phyloP scores from a whole-genome alignment of 805 yeast genomes.

The Candida caryicola region DNA sequence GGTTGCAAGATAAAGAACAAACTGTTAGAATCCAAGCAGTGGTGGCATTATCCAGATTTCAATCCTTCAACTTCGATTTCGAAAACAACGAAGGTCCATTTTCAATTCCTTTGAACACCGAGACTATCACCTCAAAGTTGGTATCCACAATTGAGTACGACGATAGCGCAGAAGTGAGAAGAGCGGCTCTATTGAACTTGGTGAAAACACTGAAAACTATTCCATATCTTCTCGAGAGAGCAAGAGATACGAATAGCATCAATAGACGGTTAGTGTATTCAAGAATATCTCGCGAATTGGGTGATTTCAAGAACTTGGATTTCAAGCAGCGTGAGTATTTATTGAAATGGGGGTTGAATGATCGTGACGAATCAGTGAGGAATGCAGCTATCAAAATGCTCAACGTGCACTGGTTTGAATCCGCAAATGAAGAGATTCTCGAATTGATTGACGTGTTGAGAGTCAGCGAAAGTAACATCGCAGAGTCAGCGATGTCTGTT shows the following conservation, averaged over 20 bases:
- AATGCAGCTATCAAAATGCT: constrained; percentile 72
- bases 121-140: constrained; percentile 8
- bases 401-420: constrained; percentile 66
- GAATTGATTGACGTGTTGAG: constrained; percentile 70
- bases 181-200: constrained; percentile 76
- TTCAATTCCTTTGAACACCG: constrained; percentile 10
- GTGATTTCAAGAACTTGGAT: constrained; percentile 53
- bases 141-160: constrained; percentile 62
- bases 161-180: constrained; percentile 81
- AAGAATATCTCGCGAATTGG: constrained; percentile 62
- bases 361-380: constrained; percentile 73
- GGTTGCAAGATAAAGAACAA: constrained; percentile 75
- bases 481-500: constrained; percentile 62
- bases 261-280: constrained; percentile 75
- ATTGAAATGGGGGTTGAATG: constrained; percentile 81
- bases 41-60: constrained; percentile 74
- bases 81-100: constrained; percentile 28
- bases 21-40: constrained; percentile 81
- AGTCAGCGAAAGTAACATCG: constrained; percentile 63
- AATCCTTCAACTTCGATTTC: constrained; percentile 39
- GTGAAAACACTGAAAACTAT: constrained; percentile 52
- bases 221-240: constrained; percentile 68
- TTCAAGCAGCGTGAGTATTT: constrained; percentile 60
- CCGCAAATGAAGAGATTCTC: constrained; percentile 64
- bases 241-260: constrained; percentile 70